Base-by-base conservation (phyloP, 1,284 basidiomycete species). In the Heterobasidion parviporum region DNA sequence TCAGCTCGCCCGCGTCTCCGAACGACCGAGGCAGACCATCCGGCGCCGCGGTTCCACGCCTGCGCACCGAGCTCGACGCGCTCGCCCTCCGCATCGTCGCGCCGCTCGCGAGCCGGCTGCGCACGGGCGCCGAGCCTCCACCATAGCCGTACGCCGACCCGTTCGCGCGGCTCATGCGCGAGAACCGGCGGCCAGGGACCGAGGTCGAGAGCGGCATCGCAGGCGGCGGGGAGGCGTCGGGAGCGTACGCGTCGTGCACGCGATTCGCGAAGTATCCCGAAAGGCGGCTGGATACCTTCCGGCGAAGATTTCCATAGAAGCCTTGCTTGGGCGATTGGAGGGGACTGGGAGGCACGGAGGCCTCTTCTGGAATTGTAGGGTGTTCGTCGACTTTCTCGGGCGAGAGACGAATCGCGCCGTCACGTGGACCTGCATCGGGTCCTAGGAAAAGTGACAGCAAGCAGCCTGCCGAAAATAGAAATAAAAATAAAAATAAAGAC, bases 361-460 rank as follows among this genome's bases (percentile, higher is more conserved):
- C 79, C 67, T 87, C 86, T 62, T 87, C 84, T 33, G 76, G 79
- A 61, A 85, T 82, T n/a, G 74, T 63, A 7, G 73, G 68, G 43
- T 76, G 73, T 18, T 64, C 61, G 35, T 45, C 54, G 36, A 71
- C 70, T 70, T 95, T 94, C 68, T 93, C 92, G 0, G 79, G 77
- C 5, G 82, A 77, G 9, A 98, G 81, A 33, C 82, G 83, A 61
- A 98, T 95, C 0, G 83, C 80, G 8, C 93, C 92, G 58, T 88
- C 82, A 43, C 90, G 81, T 20, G 92, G 89, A 33, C 94, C 94
- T 56, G 92, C 95, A 67, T 99, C 94, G 61, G 81, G 86, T 15
- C 86, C 90, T 50, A 99, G 82, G 75, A 98, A 97, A 58, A 94
- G 84, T 0, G 87, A 85, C 32, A 99, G 76, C 51, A 97, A 66